These are phyloP conservation scores for Monilinia fructigena DNA, from an alignment of 2,329 filamentous ascomycete genomes.

Conservation along the genomic window DNA sequence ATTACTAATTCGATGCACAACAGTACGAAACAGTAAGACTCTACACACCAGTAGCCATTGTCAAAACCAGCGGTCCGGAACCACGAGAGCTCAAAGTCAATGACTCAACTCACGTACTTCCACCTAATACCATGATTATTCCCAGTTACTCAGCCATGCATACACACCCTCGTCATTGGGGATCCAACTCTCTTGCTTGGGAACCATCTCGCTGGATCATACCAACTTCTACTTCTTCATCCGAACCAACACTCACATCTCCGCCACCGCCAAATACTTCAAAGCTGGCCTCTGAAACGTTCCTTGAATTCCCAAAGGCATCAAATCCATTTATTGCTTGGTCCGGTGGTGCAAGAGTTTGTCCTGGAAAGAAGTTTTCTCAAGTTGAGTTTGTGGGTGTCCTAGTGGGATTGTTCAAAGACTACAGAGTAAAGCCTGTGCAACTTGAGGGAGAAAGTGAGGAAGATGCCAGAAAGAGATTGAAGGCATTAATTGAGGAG, in stretches of 20 bases:
- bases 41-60: conserved; percentile 12
- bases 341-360: not conserved
- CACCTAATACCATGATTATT: not conserved
- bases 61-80: not conserved
- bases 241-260: not conserved
- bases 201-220: conserved; percentile 12
- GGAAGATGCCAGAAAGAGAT: not conserved
- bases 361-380: not conserved
- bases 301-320: not conserved
- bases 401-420: not conserved
- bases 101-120: not conserved
- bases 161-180: conserved; percentile 13
- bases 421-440: not conserved
- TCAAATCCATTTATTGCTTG: not conserved
- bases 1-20: not conserved
- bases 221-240: not conserved
- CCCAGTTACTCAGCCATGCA: conserved; percentile 19
- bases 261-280: not conserved
- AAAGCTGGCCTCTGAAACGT: not conserved
- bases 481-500: not conserved
- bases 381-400: not conserved
- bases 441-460: not conserved
- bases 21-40: conserved; percentile 18
- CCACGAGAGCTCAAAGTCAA: not conserved
- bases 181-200: conserved; percentile 11